Percentiles rank a stretch among this genome's conserved stretches.
Evolutionary conservation across 169 alveolate species (phyloP).

Genomic region (Cryptosporidium meleagridis): DNA sequence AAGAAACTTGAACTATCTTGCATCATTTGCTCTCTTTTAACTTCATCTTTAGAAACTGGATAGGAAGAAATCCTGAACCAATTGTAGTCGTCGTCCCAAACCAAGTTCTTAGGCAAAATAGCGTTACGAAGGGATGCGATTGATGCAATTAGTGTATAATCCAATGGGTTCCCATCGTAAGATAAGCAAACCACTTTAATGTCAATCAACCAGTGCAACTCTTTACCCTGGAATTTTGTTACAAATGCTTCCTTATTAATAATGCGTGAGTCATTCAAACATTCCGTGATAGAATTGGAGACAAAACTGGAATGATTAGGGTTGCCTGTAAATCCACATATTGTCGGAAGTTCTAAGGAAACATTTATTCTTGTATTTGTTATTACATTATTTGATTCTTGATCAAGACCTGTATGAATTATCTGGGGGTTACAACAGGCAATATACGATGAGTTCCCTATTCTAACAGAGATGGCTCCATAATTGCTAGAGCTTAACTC

Average conservation of each 20-base stretch:
- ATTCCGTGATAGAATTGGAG: conserved; percentile 44
- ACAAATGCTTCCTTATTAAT: conserved; percentile 35
- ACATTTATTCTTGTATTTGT: conserved; percentile 47
- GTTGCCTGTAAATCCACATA: conserved; percentile 63
- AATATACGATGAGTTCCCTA: conserved; percentile 58
- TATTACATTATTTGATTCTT: conserved; percentile 6
- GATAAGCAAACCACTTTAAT: conserved; percentile 57
- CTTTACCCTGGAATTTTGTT: conserved; percentile 17
- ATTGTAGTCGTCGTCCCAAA: conserved; percentile 24
- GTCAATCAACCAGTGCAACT: conserved; percentile 46
- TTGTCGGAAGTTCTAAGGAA: conserved; percentile 38
- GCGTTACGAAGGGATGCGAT: conserved; percentile 27
- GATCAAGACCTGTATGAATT: background rate
- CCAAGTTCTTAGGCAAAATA: conserved; percentile 15
- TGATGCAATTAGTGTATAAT: conserved; percentile 38
- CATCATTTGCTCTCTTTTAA: background rate
- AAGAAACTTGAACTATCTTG: background rate
- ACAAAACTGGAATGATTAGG: conserved; percentile 24
- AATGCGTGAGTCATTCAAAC: conserved; percentile 45
- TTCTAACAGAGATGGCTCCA: conserved; percentile 36
- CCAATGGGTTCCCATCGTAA: conserved; percentile 67
- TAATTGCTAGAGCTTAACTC: background rate
- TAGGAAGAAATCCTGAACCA: conserved; percentile 37
- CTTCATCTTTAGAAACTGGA: background rate
- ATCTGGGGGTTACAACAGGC: conserved; percentile 34